Conservation (phyloP, 2,329 filamentous ascomycete species). For the Knoxdaviesia capensis region DNA sequence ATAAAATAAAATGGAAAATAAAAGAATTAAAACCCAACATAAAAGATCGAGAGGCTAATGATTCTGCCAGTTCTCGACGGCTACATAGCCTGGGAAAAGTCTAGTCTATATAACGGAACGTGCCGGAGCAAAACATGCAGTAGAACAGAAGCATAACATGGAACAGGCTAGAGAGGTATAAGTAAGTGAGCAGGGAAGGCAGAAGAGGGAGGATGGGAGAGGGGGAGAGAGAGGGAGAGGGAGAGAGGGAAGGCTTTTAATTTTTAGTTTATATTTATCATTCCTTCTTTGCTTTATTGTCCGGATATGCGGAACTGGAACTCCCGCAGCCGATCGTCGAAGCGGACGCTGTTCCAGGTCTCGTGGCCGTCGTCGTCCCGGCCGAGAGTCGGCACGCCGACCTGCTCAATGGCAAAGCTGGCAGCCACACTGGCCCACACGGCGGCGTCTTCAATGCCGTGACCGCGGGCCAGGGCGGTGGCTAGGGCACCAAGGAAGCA, state of each 20-base stretch:
- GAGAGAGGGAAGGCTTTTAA: conserved; percentile 1
- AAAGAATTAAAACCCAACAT: no score
- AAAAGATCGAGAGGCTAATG: no score
- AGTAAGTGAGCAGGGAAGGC: no score
- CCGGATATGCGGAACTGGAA: conserved; percentile 13
- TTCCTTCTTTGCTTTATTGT: neutral
- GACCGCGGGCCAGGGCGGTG: conserved; percentile 37
- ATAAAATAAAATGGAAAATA: no score
- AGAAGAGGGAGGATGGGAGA: conserved; percentile 1
- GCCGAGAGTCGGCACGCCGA: conserved; percentile 52
- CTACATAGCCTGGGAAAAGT: no score
- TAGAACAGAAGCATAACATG: no score
- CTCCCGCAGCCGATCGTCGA: conserved; percentile 29
- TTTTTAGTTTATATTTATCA: neutral
- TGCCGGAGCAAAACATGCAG: no score
- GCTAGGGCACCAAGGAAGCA: conserved; percentile 52
- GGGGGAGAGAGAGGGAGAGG: no score
- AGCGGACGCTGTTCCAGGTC: conserved; percentile 39
- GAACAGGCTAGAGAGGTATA: no score
- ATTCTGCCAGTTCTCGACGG: no score
- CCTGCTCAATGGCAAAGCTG: conserved; percentile 86
- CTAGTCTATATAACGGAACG: no score
- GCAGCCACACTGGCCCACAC: conserved; percentile 66
- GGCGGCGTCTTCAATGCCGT: conserved; percentile 47
- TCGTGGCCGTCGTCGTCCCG: conserved; percentile 24